These are phyloP conservation scores for Phallus indusiatus DNA, from an alignment of 768 basidiomycete species.

Conservation along the genomic window DNA sequence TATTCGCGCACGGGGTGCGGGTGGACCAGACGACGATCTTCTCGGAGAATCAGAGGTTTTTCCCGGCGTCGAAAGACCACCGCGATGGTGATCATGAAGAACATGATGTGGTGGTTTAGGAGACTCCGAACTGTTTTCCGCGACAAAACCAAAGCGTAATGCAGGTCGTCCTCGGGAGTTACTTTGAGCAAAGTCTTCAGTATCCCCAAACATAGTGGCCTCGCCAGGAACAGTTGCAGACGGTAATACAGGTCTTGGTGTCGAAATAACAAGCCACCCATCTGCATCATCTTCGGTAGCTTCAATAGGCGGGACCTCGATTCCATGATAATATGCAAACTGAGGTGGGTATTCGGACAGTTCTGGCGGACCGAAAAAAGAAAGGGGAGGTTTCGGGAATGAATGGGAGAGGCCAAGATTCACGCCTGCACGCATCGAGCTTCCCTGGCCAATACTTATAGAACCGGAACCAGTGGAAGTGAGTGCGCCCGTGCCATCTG, in stretches of 20 bases:
- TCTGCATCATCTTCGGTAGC: neutral
- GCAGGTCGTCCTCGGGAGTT: neutral
- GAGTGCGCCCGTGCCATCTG: neutral
- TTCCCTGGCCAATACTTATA: neutral
- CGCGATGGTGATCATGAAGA: slow-evolving; percentile 31
- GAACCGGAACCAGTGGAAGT: neutral
- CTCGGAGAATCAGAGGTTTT: slow-evolving; percentile 23
- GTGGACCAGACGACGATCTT: slow-evolving; percentile 26
- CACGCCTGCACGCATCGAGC: neutral
- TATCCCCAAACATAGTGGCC: neutral
- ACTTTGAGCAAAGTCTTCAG: neutral
- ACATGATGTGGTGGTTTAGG: neutral
- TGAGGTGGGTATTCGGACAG: neutral
- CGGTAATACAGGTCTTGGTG: neutral
- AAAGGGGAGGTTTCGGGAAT: slow-evolving; percentile 4
- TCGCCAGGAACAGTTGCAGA: neutral
- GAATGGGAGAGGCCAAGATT: neutral
- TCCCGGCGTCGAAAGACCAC: slow-evolving; percentile 50
- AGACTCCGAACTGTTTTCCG: neutral
- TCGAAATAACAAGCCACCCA: slow-evolving; percentile 2
- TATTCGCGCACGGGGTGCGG: slow-evolving; percentile 10
- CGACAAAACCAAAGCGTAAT: neutral
- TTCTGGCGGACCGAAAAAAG: slow-evolving; percentile 7
- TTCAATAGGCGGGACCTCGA: neutral
- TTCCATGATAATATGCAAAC: neutral